phyloP scores from a whole-genome alignment of 331 rosid genomes.

The Rosa hybrid region DNA sequence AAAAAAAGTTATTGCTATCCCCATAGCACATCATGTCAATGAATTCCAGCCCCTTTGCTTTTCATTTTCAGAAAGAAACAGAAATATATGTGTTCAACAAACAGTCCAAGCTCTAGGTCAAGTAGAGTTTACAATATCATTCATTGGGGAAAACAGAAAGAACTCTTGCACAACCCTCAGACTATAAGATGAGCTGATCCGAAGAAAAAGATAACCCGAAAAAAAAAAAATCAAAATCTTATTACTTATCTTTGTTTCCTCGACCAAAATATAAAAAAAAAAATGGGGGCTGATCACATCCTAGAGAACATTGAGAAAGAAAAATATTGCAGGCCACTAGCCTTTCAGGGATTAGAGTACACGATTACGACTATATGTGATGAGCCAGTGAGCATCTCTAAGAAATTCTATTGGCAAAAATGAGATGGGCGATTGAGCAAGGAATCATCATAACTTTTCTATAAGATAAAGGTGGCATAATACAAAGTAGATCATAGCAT shows the following conservation, averaged over 20 bases:
- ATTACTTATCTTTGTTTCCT: conserved; percentile 27
- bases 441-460: conserved; percentile 62
- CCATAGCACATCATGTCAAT: too few species aligned
- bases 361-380: conserved; percentile 28
- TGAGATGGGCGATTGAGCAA: conserved; percentile 34
- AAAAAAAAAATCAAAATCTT: conserved; percentile 9
- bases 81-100: neutral
- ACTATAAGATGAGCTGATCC: neutral
- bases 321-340: conserved; percentile 19
- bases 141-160: neutral
- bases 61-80: too few species aligned
- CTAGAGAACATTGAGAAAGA: conserved; percentile 13
- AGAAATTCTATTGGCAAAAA: conserved; percentile 27
- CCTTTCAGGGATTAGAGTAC: conserved; percentile 14
- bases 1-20: neutral
- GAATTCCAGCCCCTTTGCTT: neutral
- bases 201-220: neutral
- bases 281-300: neutral
- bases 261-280: conserved; percentile 1
- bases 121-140: neutral
- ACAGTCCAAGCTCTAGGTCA: neutral
- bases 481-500: conserved; percentile 82
- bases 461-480: conserved; percentile 68
- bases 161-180: neutral
- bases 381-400: conserved; percentile 29